These are phyloP conservation scores for Blastocystis sp. DNA, from an alignment of 352 stramenopile species.

Conservation along the genomic window DNA sequence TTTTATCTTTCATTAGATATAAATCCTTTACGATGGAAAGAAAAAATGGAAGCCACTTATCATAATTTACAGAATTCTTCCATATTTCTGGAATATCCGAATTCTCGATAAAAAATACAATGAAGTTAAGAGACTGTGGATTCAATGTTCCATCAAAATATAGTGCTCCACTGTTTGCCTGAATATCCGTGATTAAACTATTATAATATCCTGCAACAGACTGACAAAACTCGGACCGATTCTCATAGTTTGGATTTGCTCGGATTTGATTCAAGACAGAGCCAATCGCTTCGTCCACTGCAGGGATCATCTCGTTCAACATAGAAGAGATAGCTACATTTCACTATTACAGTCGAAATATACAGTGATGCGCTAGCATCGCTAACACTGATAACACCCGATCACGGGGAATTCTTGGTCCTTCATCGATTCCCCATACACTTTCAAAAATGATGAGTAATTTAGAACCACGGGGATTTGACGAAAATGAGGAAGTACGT, in stretches of 20 bases:
- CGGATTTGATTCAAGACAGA: not conserved
- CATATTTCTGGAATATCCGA: not conserved
- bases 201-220: not conserved
- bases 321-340: not conserved
- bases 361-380: not conserved
- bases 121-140: not conserved
- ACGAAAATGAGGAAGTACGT: not conserved
- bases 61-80: not conserved
- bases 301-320: not conserved
- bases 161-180: not conserved
- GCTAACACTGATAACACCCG: not conserved
- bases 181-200: not conserved
- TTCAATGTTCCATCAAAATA: not conserved
- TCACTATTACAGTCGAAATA: not conserved
- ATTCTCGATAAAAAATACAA: not conserved
- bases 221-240: slow-evolving; percentile 8
- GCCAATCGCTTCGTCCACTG: not conserved
- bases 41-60: slow-evolving; percentile 14
- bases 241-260: not conserved
- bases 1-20: not conserved
- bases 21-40: not conserved
- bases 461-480: not conserved
- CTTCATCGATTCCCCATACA: not conserved
- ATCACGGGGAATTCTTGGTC: not conserved
- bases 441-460: slow-evolving; percentile 8